phyloP scores from a whole-genome alignment of 2,329 filamentous ascomycete species.

The Fusarium sp. region DNA sequence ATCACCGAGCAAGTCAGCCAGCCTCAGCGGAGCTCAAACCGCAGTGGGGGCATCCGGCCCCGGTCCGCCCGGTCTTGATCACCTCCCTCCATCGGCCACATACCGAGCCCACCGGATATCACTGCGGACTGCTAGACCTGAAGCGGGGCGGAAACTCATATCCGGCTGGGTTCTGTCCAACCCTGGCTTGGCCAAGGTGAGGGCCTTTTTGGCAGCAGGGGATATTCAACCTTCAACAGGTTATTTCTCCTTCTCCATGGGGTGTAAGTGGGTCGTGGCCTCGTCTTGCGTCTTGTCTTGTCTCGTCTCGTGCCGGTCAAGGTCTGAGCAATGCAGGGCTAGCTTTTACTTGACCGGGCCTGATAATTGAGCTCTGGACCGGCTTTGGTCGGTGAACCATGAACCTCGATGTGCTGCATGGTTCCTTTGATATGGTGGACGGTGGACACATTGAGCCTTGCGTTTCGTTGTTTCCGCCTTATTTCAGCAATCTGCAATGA shows the following conservation, averaged over 20 bases:
- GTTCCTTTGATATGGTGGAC: neutral
- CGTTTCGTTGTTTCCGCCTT: conserved; percentile 12
- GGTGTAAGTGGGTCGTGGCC: conserved; percentile 37
- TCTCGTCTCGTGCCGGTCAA: conserved; percentile 43
- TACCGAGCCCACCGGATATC: conserved; percentile 44
- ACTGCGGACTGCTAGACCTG: conserved; percentile 18
- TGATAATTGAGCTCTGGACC: conserved; percentile 40
- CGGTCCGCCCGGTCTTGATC: conserved; percentile 42
- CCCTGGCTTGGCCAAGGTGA: conserved; percentile 24
- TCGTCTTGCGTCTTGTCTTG: conserved; percentile 15
- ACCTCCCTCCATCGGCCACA: conserved; percentile 48
- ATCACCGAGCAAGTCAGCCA: conserved; percentile 45
- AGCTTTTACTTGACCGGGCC: conserved; percentile 32
- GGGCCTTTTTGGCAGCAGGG: conserved; percentile 20
- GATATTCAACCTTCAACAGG: conserved; percentile 24
- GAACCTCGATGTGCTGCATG: neutral
- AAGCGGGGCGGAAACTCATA: conserved; percentile 47
- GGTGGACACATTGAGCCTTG: neutral
- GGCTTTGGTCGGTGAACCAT: conserved; percentile 24
- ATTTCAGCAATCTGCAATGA: conserved; percentile 9
- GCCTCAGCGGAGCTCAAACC: conserved; percentile 45
- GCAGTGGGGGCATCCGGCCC: conserved; percentile 41
- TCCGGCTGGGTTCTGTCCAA: conserved; percentile 31
- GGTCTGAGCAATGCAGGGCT: conserved; percentile 41
- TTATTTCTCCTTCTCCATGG: conserved; percentile 36